These are phyloP conservation scores for Globisporangium barbulae DNA, from an alignment of 352 stramenopile genomes.

Conservation along the genomic window DNA sequence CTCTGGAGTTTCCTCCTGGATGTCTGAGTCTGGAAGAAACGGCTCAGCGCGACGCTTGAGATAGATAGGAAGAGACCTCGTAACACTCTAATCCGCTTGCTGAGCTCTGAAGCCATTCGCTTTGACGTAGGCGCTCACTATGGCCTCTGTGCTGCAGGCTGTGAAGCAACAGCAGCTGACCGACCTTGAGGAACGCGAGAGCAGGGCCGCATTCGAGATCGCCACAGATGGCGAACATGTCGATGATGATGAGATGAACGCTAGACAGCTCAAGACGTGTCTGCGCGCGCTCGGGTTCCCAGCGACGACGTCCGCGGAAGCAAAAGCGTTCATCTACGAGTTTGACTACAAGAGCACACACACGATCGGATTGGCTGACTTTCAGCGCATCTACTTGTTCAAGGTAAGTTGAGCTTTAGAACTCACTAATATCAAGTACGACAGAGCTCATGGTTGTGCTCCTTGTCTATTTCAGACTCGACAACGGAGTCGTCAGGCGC, in stretches of 20 bases:
- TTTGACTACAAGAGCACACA: constrained; percentile 38
- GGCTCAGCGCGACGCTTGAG: background rate
- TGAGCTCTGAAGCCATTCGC: background rate
- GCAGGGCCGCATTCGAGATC: constrained; percentile 24
- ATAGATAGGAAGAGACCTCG: background rate
- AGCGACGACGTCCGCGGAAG: constrained; percentile 19
- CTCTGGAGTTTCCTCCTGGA: constrained; percentile 11
- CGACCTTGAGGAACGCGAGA: constrained; percentile 25
- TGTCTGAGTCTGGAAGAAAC: constrained; percentile 5
- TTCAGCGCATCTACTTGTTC: constrained; percentile 40
- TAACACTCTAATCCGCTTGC: background rate
- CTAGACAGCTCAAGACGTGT: constrained; percentile 30
- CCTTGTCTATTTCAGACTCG: constrained; percentile 15
- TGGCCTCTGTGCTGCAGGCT: constrained; percentile 10
- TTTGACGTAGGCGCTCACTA: background rate
- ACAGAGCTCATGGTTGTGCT: background rate
- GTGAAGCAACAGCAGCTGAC: constrained; percentile 25
- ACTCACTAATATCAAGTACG: background rate
- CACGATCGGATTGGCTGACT: constrained; percentile 31
- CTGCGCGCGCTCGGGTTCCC: constrained; percentile 30
- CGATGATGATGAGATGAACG: constrained; percentile 18
- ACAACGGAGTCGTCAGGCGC: constrained; percentile 19
- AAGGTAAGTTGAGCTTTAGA: constrained; percentile 21
- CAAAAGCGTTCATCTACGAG: constrained; percentile 34
- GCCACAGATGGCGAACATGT: constrained; percentile 2